Percentiles rank a stretch among this genome's conserved stretches.
phyloP scores from a whole-genome alignment of 192 early-diverging fungal species.

The Funneliformis mosseae region DNA sequence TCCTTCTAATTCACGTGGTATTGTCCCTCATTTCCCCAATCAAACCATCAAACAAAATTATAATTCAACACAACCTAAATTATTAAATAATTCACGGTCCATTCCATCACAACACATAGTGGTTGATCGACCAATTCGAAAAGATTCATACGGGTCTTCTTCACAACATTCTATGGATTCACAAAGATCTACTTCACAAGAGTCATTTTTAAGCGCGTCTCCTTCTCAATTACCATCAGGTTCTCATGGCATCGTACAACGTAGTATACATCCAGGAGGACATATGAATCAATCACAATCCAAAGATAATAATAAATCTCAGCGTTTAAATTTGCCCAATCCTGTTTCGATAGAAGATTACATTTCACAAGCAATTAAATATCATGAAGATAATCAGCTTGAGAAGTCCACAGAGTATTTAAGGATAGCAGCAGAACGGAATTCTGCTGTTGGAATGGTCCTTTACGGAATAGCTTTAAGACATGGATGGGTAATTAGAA shows the following conservation, averaged over 20 bases:
- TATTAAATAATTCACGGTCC: not conserved
- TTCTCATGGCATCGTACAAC: not conserved
- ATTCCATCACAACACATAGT: not conserved
- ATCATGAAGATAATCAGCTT: slow-evolving; percentile 69
- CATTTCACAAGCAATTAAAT: slow-evolving; percentile 66
- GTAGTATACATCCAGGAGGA: not conserved
- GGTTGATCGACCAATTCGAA: too few species aligned
- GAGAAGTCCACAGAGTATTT: slow-evolving; percentile 73
- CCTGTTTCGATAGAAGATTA: slow-evolving; percentile 50
- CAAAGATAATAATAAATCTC: not conserved
- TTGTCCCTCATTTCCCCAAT: not conserved
- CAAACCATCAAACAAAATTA: not conserved
- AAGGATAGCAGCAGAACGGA: slow-evolving; percentile 64
- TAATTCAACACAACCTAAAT: not conserved
- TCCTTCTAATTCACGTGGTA: too few species aligned
- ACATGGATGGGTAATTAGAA: slow-evolving; percentile 66
- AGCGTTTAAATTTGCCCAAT: not conserved
- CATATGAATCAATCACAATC: not conserved
- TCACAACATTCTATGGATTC: slow-evolving; percentile 1
- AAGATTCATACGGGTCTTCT: not conserved
- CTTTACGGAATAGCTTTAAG: slow-evolving; percentile 76
- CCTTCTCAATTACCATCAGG: not conserved
- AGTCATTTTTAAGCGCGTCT: not conserved
- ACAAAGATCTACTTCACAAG: not conserved
- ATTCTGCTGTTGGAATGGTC: slow-evolving; percentile 68